phyloP scores from a whole-genome alignment of 75 land plant genomes.

The Pinus taeda region DNA sequence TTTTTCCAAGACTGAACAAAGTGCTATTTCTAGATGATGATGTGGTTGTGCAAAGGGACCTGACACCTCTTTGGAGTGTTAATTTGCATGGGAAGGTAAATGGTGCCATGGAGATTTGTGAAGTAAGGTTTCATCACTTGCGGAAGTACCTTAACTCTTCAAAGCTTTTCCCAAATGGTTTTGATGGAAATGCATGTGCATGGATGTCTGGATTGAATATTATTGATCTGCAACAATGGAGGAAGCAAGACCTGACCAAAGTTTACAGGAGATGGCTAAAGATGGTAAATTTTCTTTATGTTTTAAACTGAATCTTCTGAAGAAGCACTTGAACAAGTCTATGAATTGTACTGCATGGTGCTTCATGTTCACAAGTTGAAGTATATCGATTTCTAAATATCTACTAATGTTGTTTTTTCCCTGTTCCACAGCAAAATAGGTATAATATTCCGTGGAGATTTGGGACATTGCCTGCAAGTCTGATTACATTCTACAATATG shows the following conservation, averaged over 20 bases:
- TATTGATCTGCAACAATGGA: slow-evolving; percentile 65
- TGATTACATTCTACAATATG: slow-evolving; percentile 62
- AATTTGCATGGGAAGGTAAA: slow-evolving; percentile 70
- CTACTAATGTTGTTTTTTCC: background rate
- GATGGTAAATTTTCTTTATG: slow-evolving; percentile 25
- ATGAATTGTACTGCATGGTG: background rate
- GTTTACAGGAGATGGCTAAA: slow-evolving; percentile 35
- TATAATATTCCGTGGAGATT: slow-evolving; percentile 21
- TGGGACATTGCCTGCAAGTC: slow-evolving; percentile 40
- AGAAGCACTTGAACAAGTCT: slow-evolving; percentile 1
- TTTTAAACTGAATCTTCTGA: background rate
- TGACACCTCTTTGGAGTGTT: slow-evolving; percentile 65
- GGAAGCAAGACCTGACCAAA: slow-evolving; percentile 39
- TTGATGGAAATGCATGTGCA: slow-evolving; percentile 41
- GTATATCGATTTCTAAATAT: background rate
- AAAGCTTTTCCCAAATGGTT: slow-evolving; percentile 11
- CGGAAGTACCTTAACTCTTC: slow-evolving; percentile 36
- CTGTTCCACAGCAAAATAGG: slow-evolving; percentile 16
- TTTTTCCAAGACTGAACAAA: slow-evolving; percentile 55
- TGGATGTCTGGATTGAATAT: slow-evolving; percentile 86
- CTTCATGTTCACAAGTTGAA: background rate
- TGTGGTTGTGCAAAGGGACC: slow-evolving; percentile 60
- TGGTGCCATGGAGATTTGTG: slow-evolving; percentile 62
- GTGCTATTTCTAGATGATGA: slow-evolving; percentile 78
- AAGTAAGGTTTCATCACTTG: slow-evolving; percentile 54